A percentile compares a stretch with the other conserved stretches of the same genome.
phyloP scores from a whole-genome alignment of 192 early-diverging fungal species.

The Powellomyces hirtus region DNA sequence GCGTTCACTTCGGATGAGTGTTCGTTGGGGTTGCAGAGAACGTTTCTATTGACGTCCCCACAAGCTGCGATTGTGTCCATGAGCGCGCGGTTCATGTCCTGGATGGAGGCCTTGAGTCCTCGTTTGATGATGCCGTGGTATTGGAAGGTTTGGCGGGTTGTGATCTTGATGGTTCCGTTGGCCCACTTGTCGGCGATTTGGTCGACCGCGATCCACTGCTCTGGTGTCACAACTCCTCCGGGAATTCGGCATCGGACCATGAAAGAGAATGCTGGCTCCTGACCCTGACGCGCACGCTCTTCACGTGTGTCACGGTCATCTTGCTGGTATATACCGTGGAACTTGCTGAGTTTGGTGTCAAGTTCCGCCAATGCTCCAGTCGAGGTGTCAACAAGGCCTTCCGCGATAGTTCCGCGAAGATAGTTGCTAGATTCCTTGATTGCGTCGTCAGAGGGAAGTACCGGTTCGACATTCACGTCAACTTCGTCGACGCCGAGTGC shows the following conservation, averaged over 20 bases:
- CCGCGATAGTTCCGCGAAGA: constrained; percentile 87
- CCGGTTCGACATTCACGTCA: constrained; percentile 57
- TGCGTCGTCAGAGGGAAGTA: constrained; percentile 78
- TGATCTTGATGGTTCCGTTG: constrained; percentile 89
- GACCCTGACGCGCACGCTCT: constrained; percentile 74
- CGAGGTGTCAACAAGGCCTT: constrained; percentile 77
- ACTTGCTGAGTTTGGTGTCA: constrained; percentile 91
- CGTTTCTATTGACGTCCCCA: constrained; percentile 97
- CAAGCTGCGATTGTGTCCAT: constrained; percentile 94
- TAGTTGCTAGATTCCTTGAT: constrained; percentile 92
- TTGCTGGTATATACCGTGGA: constrained; percentile 96
- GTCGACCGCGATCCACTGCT: constrained; percentile 94
- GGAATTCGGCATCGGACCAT: constrained; percentile 97
- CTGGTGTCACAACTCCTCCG: constrained; percentile 82
- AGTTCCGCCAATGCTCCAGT: constrained; percentile 83
- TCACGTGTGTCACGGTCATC: constrained; percentile 94
- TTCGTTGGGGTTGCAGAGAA: constrained; percentile 90
- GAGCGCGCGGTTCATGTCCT: constrained; percentile 85
- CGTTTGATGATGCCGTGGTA: constrained; percentile 94
- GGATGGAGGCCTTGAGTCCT: constrained; percentile 83
- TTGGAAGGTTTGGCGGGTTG: constrained; percentile 96
- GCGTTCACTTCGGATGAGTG: constrained; percentile 74
- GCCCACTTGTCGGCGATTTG: constrained; percentile 79
- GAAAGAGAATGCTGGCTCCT: constrained; percentile 92
- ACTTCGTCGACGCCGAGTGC: constrained; percentile 75